phyloP scores from a whole-genome alignment of 2,329 filamentous ascomycete genomes.

The Diaporthe batatas region DNA sequence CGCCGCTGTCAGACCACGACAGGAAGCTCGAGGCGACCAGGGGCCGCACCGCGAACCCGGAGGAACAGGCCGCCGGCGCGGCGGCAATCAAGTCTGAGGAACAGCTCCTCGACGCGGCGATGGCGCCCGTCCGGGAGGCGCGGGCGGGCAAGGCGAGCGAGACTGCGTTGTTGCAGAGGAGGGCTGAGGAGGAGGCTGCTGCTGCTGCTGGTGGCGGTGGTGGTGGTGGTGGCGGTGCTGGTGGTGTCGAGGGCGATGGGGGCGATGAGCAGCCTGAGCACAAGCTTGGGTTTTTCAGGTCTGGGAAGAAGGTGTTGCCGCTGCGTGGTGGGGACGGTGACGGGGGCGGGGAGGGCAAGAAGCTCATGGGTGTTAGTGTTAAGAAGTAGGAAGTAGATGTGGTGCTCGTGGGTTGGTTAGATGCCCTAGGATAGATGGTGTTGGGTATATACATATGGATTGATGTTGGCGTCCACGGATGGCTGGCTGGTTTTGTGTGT shows the following conservation, averaged over 20 bases:
- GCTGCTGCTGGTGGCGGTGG: background rate
- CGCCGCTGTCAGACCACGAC: constrained; percentile 34
- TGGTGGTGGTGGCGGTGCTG: background rate
- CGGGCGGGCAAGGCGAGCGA: constrained; percentile 22
- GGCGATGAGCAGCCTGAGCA: background rate
- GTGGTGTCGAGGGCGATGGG: background rate
- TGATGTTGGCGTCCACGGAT: no score
- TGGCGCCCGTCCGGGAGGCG: constrained; percentile 14
- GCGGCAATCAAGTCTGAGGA: constrained; percentile 4
- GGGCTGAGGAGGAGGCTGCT: constrained; percentile 11
- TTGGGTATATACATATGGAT: no score
- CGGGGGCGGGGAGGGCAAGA: background rate
- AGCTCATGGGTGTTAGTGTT: constrained; percentile 27
- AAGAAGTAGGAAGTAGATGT: constrained; percentile 17
- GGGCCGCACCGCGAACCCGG: constrained; percentile 35
- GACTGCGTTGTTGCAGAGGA: constrained; percentile 19
- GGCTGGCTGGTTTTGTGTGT: no score
- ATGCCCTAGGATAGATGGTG: no score
- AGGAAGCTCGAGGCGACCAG: constrained; percentile 39
- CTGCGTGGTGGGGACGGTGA: constrained; percentile 5
- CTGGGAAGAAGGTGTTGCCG: constrained; percentile 38
- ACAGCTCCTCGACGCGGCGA: constrained; percentile 14
- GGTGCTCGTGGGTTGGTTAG: no score
- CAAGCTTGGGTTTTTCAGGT: constrained; percentile 31
- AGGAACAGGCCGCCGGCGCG: constrained; percentile 34